These are phyloP conservation scores for Sisymbrium altissimum DNA, from an alignment of 345 rosid genomes.

Conservation along the genomic window DNA sequence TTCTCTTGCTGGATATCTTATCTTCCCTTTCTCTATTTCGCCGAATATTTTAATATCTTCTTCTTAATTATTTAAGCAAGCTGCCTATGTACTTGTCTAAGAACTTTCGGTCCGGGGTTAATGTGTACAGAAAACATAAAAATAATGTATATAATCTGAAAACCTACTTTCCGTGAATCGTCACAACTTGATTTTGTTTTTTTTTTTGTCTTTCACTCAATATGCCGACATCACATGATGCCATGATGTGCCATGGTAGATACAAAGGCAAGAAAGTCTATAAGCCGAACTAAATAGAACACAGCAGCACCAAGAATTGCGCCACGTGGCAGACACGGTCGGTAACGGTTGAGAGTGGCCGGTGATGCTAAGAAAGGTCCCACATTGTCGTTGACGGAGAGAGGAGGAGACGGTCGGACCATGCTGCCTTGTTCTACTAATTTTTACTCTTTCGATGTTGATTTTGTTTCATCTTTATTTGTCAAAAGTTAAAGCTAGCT, in stretches of 20 bases:
- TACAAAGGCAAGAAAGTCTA: background rate
- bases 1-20: slow-evolving; percentile 9
- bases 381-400: slow-evolving; percentile 29
- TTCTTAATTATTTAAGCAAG: slow-evolving; percentile 11
- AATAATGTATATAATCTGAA: slow-evolving; percentile 23
- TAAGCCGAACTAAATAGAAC: background rate
- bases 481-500: background rate
- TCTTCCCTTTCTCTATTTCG: background rate
- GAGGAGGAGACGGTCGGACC: slow-evolving; percentile 28
- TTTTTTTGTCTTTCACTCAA: background rate
- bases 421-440: slow-evolving; percentile 19
- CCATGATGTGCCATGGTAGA: background rate
- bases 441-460: background rate
- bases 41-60: slow-evolving; percentile 3
- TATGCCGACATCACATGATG: slow-evolving; percentile 11
- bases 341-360: background rate
- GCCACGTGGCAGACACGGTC: slow-evolving; percentile 21
- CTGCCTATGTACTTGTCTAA: slow-evolving; percentile 14
- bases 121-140: slow-evolving; percentile 27
- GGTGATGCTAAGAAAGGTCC: slow-evolving; percentile 21
- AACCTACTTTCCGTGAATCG: background rate
- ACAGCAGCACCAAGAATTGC: background rate
- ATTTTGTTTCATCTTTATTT: background rate
- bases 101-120: slow-evolving; percentile 6
- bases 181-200: background rate